These are phyloP conservation scores for Dioszegia crocea DNA, from an alignment of 768 basidiomycete species.

Conservation along the genomic window DNA sequence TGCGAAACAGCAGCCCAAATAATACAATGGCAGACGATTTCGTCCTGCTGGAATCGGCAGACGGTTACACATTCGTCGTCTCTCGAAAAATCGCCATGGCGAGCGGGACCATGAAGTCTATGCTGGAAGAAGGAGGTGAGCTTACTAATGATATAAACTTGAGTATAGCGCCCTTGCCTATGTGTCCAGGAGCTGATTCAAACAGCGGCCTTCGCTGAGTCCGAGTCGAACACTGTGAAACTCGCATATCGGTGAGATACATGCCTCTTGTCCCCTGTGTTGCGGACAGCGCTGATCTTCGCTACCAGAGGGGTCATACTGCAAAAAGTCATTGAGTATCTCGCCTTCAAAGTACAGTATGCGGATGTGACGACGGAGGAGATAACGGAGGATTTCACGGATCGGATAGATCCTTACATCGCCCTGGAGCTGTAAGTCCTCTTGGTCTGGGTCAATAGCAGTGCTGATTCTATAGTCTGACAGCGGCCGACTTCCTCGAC, in stretches of 20 bases:
- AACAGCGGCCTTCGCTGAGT: slow-evolving; percentile 70
- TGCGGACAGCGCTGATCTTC: background rate
- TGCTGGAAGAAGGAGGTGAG: slow-evolving; percentile 69
- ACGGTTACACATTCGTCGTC: slow-evolving; percentile 77
- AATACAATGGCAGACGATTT: slow-evolving; percentile 35
- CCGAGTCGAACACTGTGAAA: slow-evolving; percentile 64
- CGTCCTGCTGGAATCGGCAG: slow-evolving; percentile 49
- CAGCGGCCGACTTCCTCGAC: slow-evolving; percentile 26
- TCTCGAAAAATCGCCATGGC: slow-evolving; percentile 67
- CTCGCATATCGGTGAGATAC: slow-evolving; percentile 63
- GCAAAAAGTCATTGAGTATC: slow-evolving; percentile 85
- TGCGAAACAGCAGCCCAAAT: too few relatives aligned
- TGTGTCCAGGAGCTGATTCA: background rate
- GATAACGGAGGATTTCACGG: slow-evolving; percentile 76
- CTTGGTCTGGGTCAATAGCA: too few relatives aligned
- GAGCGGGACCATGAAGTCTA: slow-evolving; percentile 76
- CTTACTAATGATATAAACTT: too few relatives aligned
- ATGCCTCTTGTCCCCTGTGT: background rate
- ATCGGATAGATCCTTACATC: slow-evolving; percentile 79
- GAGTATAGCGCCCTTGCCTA: too few relatives aligned
- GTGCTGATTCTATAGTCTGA: background rate
- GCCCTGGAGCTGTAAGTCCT: slow-evolving; percentile 70
- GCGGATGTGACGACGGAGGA: slow-evolving; percentile 67
- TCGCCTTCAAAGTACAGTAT: slow-evolving; percentile 76
- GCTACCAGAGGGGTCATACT: slow-evolving; percentile 60